These are phyloP conservation scores for Diaporthe ilicicola DNA, from an alignment of 2,329 filamentous ascomycete species.

Conservation along the genomic window DNA sequence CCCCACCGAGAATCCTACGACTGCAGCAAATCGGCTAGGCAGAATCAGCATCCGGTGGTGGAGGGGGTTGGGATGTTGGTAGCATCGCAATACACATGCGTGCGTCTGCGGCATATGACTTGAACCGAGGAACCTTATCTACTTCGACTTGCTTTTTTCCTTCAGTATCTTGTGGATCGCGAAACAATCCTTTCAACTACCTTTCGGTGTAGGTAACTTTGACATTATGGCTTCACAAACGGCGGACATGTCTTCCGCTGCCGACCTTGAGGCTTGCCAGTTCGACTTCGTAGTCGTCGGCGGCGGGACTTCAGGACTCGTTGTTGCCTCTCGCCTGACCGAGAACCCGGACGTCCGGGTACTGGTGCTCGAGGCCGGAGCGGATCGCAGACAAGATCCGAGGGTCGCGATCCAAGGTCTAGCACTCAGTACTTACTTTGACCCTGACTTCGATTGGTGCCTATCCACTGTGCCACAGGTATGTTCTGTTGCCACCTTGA, in stretches of 20 bases:
- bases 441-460: conserved; percentile 51
- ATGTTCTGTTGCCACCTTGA: conserved; percentile 24
- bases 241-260: not conserved
- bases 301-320: conserved; percentile 58
- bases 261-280: not conserved
- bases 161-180: not conserved
- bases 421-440: conserved; percentile 43
- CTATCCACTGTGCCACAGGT: conserved; percentile 46
- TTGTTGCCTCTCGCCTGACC: conserved; percentile 52
- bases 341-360: conserved; percentile 47
- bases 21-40: not conserved
- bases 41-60: not conserved
- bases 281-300: conserved; percentile 61
- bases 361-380: conserved; percentile 50
- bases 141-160: no score
- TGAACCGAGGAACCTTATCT: not conserved
- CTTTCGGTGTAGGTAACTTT: no score
- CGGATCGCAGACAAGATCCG: conserved; percentile 45
- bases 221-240: not conserved
- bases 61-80: not conserved
- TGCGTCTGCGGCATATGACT: not conserved
- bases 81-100: no score
- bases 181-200: not conserved
- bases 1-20: not conserved
- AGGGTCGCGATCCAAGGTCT: conserved; percentile 48